These are phyloP conservation scores for Stemphylium vesicarium DNA, from an alignment of 2,329 filamentous ascomycete genomes.

Conservation along the genomic window DNA sequence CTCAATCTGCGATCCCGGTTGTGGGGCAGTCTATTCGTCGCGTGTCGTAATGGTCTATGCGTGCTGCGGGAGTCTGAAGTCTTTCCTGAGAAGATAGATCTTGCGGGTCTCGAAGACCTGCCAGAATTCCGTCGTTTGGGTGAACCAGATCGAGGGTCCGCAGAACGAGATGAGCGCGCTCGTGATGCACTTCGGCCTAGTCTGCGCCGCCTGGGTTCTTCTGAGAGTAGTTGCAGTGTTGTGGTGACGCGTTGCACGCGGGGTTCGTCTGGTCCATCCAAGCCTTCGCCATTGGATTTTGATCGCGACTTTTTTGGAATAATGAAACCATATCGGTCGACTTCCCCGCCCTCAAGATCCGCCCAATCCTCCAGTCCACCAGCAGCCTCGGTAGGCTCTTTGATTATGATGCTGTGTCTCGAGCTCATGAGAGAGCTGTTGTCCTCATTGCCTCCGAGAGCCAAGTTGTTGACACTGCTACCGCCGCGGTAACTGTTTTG, in stretches of 20 bases:
- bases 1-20: slow-evolving; percentile 61
- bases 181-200: slow-evolving; percentile 59
- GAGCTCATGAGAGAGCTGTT: slow-evolving; percentile 39
- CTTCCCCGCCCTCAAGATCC: slow-evolving; percentile 63
- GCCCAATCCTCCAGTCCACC: slow-evolving; percentile 71
- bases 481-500: slow-evolving; percentile 33
- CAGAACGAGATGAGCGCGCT: slow-evolving; percentile 51
- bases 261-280: slow-evolving; percentile 43
- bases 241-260: slow-evolving; percentile 65
- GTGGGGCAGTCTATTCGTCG: slow-evolving; percentile 60
- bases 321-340: slow-evolving; percentile 72
- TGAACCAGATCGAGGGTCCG: slow-evolving; percentile 48
- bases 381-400: slow-evolving; percentile 63
- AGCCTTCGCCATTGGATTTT: slow-evolving; percentile 33
- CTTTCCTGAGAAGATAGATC: slow-evolving; percentile 45
- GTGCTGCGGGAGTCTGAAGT: slow-evolving; percentile 51
- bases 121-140: slow-evolving; percentile 50
- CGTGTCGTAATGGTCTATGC: slow-evolving; percentile 57
- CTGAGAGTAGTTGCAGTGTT: slow-evolving; percentile 62
- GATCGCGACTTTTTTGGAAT: slow-evolving; percentile 50
- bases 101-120: slow-evolving; percentile 52
- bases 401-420: slow-evolving; percentile 46
- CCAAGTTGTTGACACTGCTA: slow-evolving; percentile 33
- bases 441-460: slow-evolving; percentile 38
- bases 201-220: slow-evolving; percentile 61